Evolutionary conservation across 2,329 filamentous ascomycete genomes (phyloP).

Genomic region (Stagonosporopsis chrysanthemi): DNA sequence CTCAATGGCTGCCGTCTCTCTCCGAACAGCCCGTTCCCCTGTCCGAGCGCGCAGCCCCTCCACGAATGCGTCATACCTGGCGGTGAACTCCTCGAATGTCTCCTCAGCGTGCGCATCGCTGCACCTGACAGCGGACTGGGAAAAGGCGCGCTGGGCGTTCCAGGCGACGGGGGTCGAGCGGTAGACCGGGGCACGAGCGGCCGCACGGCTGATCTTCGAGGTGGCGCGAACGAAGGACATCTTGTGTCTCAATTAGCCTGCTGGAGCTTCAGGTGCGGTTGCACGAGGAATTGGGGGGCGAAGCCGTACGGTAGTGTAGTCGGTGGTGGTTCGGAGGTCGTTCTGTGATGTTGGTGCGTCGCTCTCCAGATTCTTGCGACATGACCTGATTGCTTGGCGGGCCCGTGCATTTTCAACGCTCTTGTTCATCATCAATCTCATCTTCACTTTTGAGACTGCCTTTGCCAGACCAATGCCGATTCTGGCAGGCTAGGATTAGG

Average conservation of each 20-base stretch:
- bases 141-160: constrained; percentile 54
- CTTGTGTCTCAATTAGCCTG: constrained; percentile 39
- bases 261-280: constrained; percentile 29
- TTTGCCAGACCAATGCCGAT: background rate
- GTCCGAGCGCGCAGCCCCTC: constrained; percentile 25
- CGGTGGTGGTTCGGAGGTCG: constrained; percentile 37
- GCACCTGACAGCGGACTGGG: constrained; percentile 57
- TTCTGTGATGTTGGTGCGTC: constrained; percentile 30
- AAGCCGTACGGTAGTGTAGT: constrained; percentile 32
- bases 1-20: constrained; percentile 39
- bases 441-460: background rate
- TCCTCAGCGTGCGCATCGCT: constrained; percentile 80
- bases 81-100: constrained; percentile 98
- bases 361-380: constrained; percentile 18
- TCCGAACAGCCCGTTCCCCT: constrained; percentile 26
- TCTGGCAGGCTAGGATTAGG: background rate
- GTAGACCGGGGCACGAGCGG: constrained; percentile 45
- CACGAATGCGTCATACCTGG: constrained; percentile 71
- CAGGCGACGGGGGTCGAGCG: constrained; percentile 44
- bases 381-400: constrained; percentile 24
- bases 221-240: constrained; percentile 51
- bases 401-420: background rate
- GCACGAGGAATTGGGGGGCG: constrained; percentile 30
- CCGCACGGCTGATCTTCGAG: constrained; percentile 45
- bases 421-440: background rate